Conservation (phyloP, 805 yeast species). For the Yamadazyma laniorum region DNA sequence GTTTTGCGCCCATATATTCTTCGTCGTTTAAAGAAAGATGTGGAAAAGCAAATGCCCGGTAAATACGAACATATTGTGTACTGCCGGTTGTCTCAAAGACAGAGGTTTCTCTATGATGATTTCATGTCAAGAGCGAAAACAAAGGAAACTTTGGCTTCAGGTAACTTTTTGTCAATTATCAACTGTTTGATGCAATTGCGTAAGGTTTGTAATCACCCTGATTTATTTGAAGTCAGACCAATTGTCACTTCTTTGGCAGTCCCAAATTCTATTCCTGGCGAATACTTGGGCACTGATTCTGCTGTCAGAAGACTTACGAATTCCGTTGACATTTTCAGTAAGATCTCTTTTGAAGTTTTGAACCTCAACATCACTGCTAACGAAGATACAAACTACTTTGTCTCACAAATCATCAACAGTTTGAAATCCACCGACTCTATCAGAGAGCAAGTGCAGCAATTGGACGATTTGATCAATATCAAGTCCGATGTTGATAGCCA, state of each 20-base stretch:
- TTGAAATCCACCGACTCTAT: conserved; percentile 51
- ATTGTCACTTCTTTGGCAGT: conserved; percentile 86
- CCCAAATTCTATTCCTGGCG: conserved; percentile 57
- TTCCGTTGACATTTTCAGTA: conserved; percentile 6
- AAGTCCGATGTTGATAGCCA: conserved; percentile 17
- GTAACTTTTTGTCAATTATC: conserved; percentile 90
- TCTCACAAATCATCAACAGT: conserved; percentile 40
- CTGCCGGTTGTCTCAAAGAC: conserved; percentile 90
- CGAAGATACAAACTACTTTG: conserved; percentile 46
- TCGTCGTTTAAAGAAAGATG: conserved; percentile 92
- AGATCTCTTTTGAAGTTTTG: conserved; percentile 52
- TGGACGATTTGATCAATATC: conserved; percentile 36
- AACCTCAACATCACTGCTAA: conserved; percentile 56
- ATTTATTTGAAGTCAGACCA: conserved; percentile 93
- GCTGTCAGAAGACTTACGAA: conserved; percentile 21
- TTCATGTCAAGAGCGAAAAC: conserved; percentile 97
- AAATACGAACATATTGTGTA: conserved; percentile 93
- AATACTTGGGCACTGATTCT: conserved; percentile 43
- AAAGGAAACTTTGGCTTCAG: conserved; percentile 87
- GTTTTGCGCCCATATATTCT: conserved; percentile 89
- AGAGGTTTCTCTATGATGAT: conserved; percentile 88
- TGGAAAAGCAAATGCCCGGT: conserved; percentile 98
- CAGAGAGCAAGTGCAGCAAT: conserved; percentile 39
- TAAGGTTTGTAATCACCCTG: conserved; percentile 96
- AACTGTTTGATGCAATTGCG: conserved; percentile 97